Evolutionary conservation across 139 green algal species (phyloP).

Genomic region (Desmodesmus armatus): DNA sequence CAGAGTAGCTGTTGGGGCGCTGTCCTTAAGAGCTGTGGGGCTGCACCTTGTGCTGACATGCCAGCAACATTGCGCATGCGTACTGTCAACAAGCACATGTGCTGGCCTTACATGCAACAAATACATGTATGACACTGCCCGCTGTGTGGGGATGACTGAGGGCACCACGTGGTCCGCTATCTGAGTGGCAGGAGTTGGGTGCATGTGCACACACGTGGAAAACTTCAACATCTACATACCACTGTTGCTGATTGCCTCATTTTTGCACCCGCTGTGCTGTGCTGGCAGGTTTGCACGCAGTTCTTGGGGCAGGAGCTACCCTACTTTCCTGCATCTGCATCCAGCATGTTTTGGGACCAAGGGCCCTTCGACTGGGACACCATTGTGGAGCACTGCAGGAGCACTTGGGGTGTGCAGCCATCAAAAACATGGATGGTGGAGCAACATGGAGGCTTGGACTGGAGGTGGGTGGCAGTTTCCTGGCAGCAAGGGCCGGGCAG

Average conservation of each 20-base stretch:
- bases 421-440: slow-evolving; percentile 40
- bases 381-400: slow-evolving; percentile 60
- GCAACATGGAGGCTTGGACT: slow-evolving; percentile 38
- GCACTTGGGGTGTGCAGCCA: slow-evolving; percentile 59
- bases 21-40: too few species aligned
- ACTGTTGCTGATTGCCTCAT: neutral
- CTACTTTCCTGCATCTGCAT: slow-evolving; percentile 69
- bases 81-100: too few species aligned
- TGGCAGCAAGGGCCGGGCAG: neutral
- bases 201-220: too few species aligned
- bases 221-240: neutral
- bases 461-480: neutral
- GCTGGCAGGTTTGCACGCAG: slow-evolving; percentile 84
- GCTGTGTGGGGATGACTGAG: too few species aligned
- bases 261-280: neutral
- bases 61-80: too few species aligned
- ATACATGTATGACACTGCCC: too few species aligned
- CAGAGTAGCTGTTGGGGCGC: too few species aligned
- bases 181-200: too few species aligned
- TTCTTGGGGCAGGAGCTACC: slow-evolving; percentile 62
- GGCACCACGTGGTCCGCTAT: too few species aligned
- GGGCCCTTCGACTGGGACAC: slow-evolving; percentile 49
- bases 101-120: too few species aligned
- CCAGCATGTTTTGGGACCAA: slow-evolving; percentile 79
- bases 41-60: too few species aligned